phyloP scores from a whole-genome alignment of 2,329 filamentous ascomycete species.

The Xylariaceae sp. region DNA sequence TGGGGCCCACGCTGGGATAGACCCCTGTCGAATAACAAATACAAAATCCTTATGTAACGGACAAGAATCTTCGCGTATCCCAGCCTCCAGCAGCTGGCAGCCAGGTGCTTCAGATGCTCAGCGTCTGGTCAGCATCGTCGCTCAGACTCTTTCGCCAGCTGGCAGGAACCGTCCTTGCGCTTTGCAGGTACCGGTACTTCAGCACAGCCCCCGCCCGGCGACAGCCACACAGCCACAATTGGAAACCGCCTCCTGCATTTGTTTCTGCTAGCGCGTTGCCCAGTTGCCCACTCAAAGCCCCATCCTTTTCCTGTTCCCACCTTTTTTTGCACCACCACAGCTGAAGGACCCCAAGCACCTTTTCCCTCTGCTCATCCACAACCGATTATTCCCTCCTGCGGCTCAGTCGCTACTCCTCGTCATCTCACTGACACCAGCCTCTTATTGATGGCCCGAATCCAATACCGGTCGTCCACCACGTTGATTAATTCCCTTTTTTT shows the following conservation, averaged over 20 bases:
- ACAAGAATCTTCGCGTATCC: too few relatives aligned
- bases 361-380: slow-evolving; percentile 32
- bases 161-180: too few relatives aligned
- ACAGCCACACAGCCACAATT: not conserved
- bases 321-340: slow-evolving; percentile 30
- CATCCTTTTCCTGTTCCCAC: slow-evolving; percentile 17
- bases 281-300: not conserved
- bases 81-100: too few relatives aligned
- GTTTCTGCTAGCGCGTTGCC: not conserved
- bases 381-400: slow-evolving; percentile 28
- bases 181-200: not conserved
- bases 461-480: slow-evolving; percentile 7
- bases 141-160: too few relatives aligned
- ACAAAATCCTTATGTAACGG: too few relatives aligned
- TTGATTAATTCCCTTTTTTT: not conserved
- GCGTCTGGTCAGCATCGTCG: too few relatives aligned
- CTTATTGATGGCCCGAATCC: slow-evolving; percentile 13
- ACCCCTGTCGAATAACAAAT: too few relatives aligned
- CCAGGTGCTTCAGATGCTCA: too few relatives aligned
- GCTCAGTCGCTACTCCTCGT: slow-evolving; percentile 29
- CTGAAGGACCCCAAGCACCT: slow-evolving; percentile 28
- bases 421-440: slow-evolving; percentile 23
- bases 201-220: too few relatives aligned
- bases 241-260: not conserved
- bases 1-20: too few relatives aligned